These are phyloP conservation scores for Gracilaria gracilis DNA, from an alignment of 23 red algal species.

Conservation along the genomic window DNA sequence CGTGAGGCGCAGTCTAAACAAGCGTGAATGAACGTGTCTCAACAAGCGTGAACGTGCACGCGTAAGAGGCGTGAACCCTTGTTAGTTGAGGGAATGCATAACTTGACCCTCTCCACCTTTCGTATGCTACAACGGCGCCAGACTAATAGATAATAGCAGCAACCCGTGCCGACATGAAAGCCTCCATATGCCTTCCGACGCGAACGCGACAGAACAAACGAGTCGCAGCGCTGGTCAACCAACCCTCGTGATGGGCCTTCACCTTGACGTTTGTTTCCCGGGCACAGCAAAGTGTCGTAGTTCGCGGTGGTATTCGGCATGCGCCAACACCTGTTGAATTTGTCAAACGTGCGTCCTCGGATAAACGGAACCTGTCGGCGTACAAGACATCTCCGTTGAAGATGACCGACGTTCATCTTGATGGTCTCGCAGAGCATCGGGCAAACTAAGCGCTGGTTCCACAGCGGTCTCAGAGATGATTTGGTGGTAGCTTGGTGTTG, in stretches of 20 bases:
- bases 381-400: constrained; percentile 32
- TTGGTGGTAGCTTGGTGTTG: constrained; percentile 17
- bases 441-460: background rate
- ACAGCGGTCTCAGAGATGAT: constrained; percentile 15
- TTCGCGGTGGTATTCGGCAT: background rate
- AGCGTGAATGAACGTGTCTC: too few species aligned
- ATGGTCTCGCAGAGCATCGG: background rate
- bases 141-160: background rate
- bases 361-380: constrained; percentile 7
- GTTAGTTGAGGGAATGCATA: too few species aligned
- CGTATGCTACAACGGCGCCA: too few species aligned
- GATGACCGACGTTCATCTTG: constrained; percentile 4
- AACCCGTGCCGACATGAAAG: constrained; percentile 23
- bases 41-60: too few species aligned
- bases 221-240: background rate
- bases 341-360: constrained; percentile 12
- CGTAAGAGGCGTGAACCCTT: too few species aligned
- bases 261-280: background rate
- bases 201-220: constrained; percentile 16
- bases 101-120: too few species aligned
- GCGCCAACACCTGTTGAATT: constrained; percentile 1
- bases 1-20: too few species aligned
- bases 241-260: background rate
- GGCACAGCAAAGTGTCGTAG: constrained; percentile 2
- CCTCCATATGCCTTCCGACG: constrained; percentile 1